Base-by-base conservation (phyloP, 2,329 filamentous ascomycete species). In the Ophiosphaerella herpotricha region DNA sequence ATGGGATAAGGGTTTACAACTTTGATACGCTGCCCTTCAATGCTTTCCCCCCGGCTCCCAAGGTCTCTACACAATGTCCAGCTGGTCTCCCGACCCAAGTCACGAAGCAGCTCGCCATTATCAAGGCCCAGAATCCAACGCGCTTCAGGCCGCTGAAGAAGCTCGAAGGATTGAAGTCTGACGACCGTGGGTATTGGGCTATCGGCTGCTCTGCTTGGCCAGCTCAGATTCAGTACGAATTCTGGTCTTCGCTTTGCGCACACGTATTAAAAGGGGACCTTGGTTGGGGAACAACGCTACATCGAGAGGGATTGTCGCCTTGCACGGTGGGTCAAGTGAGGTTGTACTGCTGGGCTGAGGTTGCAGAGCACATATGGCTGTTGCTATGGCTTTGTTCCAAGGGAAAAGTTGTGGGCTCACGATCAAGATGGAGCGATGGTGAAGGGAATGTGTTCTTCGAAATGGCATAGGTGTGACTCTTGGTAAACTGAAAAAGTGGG, bases 141-240 rank as follows among this genome's bases (percentile, higher is more conserved):
- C 58, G 62, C 7, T 79, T 73, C 55, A 64, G 63, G 18, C 74
- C 75, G 13, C 37, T 57, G 3, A 54, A 40, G 5, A 54, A 82
- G 43, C 73, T 74, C 1, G 77, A 86, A 4, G 65, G 71, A 0
- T 73, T 88, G 1, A 73, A 79, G 2, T 72, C 74, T 0, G 81
- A 87, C 33, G 91, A 96, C 68, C 81, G 92, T 13, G 92, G 91
- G 0, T 85, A 89, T 71, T 97, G 92, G 92, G 70, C 78, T 2
- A 63, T 96, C 4, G 76, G 85, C 55, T 85, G 82, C 57, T 65
- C 72, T 0, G 43, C 59, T 1, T 91, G 87, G 87, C 66, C 74
- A 0, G 44, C 66, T 0, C 68, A 73, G 0, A 63, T 79, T 4
- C 81, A 82, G 42, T 68, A 76, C 13, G 74, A 78, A 2, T 80